Evolutionary conservation across 2,329 filamentous ascomycete species (phyloP).

Genomic region (Exserohilum rostratum): DNA sequence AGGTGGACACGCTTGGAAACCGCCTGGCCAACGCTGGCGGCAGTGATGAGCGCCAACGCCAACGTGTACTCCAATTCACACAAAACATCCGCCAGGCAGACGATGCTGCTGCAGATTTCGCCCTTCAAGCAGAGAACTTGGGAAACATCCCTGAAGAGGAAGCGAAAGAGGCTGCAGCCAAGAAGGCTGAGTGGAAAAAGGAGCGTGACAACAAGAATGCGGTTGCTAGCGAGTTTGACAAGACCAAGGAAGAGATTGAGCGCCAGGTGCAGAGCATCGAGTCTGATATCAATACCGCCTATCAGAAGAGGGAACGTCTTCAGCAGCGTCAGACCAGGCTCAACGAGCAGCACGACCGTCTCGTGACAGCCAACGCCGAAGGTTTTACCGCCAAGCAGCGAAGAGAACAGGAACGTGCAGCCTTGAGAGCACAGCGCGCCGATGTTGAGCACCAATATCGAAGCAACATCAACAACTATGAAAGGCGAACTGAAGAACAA

Average conservation of each 20-base stretch:
- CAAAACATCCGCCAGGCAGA: conserved; percentile 75
- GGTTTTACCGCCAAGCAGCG: conserved; percentile 67
- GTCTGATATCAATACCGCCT: conserved; percentile 67
- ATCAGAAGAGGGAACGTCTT: conserved; percentile 75
- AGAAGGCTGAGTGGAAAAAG: conserved; percentile 63
- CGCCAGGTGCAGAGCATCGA: conserved; percentile 67
- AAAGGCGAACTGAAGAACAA: conserved; percentile 48
- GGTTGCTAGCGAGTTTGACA: conserved; percentile 63
- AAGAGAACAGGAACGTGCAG: conserved; percentile 48
- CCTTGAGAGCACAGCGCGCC: conserved; percentile 44
- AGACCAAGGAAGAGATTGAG: conserved; percentile 67
- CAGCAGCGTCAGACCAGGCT: conserved; percentile 73
- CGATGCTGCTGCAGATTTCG: conserved; percentile 64
- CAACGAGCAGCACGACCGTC: conserved; percentile 72
- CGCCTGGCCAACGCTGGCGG: conserved; percentile 71
- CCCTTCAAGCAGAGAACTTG: conserved; percentile 67
- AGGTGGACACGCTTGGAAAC: conserved; percentile 71
- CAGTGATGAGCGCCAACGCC: conserved; percentile 75
- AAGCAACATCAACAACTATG: conserved; percentile 47
- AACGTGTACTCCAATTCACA: conserved; percentile 76
- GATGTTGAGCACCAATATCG: conserved; percentile 48
- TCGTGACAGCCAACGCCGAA: conserved; percentile 70
- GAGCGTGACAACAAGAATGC: conserved; percentile 59
- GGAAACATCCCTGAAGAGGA: conserved; percentile 70
- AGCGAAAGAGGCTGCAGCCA: conserved; percentile 61